A percentile compares a stretch with the other conserved stretches of the same genome.
These are phyloP conservation scores for Eucalyptus guilfoylei DNA, from an alignment of 345 rosid species.

Conservation along the genomic window DNA sequence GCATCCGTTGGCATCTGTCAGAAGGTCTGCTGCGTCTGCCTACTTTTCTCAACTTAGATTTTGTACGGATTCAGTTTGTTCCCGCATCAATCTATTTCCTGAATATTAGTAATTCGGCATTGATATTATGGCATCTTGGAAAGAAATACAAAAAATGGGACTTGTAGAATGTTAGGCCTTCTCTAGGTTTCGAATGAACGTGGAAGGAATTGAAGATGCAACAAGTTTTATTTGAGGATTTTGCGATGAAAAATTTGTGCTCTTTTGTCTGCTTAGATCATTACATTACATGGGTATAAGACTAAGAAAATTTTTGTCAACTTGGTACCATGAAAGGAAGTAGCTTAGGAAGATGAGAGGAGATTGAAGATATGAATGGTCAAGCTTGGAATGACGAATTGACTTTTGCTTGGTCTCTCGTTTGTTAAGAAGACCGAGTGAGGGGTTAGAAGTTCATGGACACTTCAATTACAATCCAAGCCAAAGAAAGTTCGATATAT, in stretches of 20 bases:
- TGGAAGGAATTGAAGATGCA: background rate
- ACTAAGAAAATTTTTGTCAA: background rate
- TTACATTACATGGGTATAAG: background rate
- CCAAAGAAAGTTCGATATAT: background rate
- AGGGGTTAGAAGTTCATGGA: background rate
- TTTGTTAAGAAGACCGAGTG: background rate
- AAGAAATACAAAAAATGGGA: background rate
- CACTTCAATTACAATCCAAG: background rate
- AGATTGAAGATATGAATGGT: background rate
- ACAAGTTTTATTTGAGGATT: background rate
- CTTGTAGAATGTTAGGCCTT: background rate
- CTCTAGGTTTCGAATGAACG: background rate
- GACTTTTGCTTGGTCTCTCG: background rate
- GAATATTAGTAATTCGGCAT: background rate
- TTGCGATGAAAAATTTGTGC: background rate
- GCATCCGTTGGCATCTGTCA: conserved; percentile 85
- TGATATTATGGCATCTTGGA: background rate
- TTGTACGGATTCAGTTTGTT: background rate
- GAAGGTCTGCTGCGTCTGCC: conserved; percentile 26
- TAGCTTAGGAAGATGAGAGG: background rate
- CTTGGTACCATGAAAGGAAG: background rate
- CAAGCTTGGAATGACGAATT: background rate
- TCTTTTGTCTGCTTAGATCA: background rate
- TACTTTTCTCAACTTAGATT: background rate
- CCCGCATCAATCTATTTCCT: background rate